Conservation (phyloP, 441 rosid species). For the Adansonia madagascariensis region DNA sequence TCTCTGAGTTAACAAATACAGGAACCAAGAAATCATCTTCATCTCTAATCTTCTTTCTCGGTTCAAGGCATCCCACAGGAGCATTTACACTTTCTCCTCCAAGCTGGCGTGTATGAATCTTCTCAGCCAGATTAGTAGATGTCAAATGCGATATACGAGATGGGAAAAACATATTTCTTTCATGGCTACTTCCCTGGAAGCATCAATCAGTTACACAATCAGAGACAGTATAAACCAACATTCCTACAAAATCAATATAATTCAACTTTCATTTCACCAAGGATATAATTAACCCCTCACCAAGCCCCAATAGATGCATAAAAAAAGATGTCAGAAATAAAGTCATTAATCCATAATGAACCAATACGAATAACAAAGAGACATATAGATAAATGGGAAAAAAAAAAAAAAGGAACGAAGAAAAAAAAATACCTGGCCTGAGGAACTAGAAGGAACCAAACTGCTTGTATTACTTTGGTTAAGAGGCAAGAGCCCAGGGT, state of each 20-base stretch:
- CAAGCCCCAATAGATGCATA: constrained; percentile 6
- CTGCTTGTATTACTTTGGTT: constrained; percentile 30
- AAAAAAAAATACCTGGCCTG: constrained; percentile 54
- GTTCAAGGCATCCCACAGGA: constrained; percentile 38
- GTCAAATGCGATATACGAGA: constrained; percentile 39
- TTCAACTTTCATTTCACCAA: neutral
- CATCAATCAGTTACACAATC: constrained; percentile 16
- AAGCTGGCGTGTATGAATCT: constrained; percentile 37
- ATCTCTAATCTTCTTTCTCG: constrained; percentile 54
- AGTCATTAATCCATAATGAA: neutral
- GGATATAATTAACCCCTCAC: neutral
- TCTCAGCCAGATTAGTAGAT: constrained; percentile 40
- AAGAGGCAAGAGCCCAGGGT: constrained; percentile 41
- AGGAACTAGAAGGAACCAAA: constrained; percentile 49
- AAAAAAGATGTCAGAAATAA: neutral
- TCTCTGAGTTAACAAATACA: constrained; percentile 52
- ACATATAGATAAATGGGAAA: constrained; percentile 5
- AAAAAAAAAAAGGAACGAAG: no score
- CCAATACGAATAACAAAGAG: neutral
- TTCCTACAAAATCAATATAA: neutral
- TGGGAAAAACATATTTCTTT: constrained; percentile 40
- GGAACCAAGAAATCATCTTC: constrained; percentile 84
- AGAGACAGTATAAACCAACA: constrained; percentile 6
- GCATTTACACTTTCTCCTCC: constrained; percentile 43
- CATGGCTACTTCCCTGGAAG: constrained; percentile 54